Base-by-base conservation (phyloP, 139 green algal species). In the Prasinococcaceae sp. region DNA sequence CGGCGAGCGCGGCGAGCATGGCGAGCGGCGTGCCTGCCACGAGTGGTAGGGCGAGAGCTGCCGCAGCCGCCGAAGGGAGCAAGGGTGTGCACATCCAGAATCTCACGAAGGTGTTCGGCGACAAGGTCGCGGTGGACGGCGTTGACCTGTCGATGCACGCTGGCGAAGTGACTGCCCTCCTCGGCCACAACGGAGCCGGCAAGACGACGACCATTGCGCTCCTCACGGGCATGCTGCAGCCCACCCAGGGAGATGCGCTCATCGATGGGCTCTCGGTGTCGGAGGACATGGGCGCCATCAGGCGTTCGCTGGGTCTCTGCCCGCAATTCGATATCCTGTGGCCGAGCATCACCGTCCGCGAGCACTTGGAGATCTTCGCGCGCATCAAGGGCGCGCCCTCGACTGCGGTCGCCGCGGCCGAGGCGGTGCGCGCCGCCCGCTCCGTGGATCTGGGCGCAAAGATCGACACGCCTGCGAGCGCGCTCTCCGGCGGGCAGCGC, bases 311-410 rank as follows among this genome's bases (percentile, higher is more conserved):
- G 14, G 58, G 58, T 25, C 38, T 94, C 19, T 93, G 84, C 60
- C 82, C 79, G 1, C 85, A 94, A 63, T 93, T 93, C 60, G 83
- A 94, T 49, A 70, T 93, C 27, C 76, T 92, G 35, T 95, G 85
- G 85, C 57, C 61, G 28, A 73, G 81, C 51, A 73, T 95, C 5
- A 86, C 73, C 3, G 86, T 83, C 1, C 26, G 35, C 0, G 89
- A 97, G 69, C 89, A 97, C 76, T 63, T 97, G 17, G 27, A 64
- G 22, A 75, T 97, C 23, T 96, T 87, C 58, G 82, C 75, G 3
- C 43, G 71, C 14, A 64, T 97, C 53, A 94, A 94, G 74, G 85
- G 78, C 65, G 2, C 46, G 22, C 56, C 82, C 29, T 51, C 65
- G 9, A 5, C 14, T n/a, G 27, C 29, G 12, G 25, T 28, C 27